phyloP scores from a whole-genome alignment of 2,329 filamentous ascomycete species.

The Ascochyta lentis region DNA sequence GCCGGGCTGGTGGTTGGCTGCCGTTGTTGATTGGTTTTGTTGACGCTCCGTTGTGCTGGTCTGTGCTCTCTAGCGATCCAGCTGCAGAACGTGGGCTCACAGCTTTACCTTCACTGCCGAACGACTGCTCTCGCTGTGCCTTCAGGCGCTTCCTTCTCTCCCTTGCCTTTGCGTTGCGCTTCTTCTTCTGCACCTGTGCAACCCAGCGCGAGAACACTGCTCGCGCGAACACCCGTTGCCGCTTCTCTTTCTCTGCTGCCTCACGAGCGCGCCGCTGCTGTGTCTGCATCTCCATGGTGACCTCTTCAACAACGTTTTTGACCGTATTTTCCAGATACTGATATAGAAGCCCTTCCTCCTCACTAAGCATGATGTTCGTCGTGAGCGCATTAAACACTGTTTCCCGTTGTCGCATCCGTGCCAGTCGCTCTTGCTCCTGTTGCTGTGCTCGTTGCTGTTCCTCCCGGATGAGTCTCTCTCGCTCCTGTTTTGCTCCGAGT shows the following conservation, averaged over 20 bases:
- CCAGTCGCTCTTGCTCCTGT: constrained; percentile 28
- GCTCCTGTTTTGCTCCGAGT: constrained; percentile 26
- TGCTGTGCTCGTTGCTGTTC: constrained; percentile 27
- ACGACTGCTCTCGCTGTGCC: constrained; percentile 24
- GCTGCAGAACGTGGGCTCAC: constrained; percentile 7
- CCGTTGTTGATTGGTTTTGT: constrained; percentile 21
- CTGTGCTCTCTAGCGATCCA: constrained; percentile 4
- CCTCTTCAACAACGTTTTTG: constrained; percentile 43
- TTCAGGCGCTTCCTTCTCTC: constrained; percentile 35
- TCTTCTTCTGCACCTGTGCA: constrained; percentile 35
- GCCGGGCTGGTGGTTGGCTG: constrained; percentile 1
- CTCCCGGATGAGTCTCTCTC: constrained; percentile 27
- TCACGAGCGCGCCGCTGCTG: constrained; percentile 29
- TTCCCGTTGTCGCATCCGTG: constrained; percentile 23
- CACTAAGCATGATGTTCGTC: constrained; percentile 46
- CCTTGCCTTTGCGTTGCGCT: constrained; percentile 25
- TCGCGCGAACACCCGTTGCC: constrained; percentile 26
- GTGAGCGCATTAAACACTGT: constrained; percentile 45
- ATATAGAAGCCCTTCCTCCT: constrained; percentile 51
- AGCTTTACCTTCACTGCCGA: constrained; percentile 12
- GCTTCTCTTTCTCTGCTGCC: constrained; percentile 27
- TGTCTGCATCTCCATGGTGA: constrained; percentile 44
- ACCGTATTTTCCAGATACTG: constrained; percentile 54
- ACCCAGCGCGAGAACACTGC: constrained; percentile 32
- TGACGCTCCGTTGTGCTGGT: constrained; percentile 12